Conservation (phyloP, 2,329 filamentous ascomycete species). For the Colletotrichum chrysophilum region DNA sequence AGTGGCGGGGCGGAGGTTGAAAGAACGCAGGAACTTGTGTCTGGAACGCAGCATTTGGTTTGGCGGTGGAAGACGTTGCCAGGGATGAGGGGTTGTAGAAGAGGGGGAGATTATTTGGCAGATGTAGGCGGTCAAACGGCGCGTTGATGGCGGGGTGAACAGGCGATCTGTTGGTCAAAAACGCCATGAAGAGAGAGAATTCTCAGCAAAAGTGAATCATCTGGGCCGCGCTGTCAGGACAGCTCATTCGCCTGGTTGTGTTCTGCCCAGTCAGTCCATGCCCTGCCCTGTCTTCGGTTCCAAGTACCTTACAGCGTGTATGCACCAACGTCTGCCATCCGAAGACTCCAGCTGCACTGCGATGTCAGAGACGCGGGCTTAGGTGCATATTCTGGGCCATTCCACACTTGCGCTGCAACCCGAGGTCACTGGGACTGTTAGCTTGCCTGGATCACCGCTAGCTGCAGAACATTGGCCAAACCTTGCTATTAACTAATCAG, state of each 20-base stretch:
- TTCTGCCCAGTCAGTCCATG: neutral
- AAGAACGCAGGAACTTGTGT: neutral
- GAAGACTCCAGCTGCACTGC: neutral
- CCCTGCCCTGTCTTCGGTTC: neutral
- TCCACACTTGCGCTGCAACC: neutral
- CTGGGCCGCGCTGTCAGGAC: neutral
- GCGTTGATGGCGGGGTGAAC: neutral
- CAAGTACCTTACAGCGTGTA: slow-evolving; percentile 18
- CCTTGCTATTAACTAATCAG: neutral
- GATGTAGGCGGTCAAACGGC: neutral
- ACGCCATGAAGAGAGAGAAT: neutral
- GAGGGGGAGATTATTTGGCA: neutral
- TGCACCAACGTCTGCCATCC: slow-evolving; percentile 9
- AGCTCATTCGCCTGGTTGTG: neutral
- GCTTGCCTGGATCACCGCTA: slow-evolving; percentile 8
- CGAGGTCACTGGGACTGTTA: slow-evolving; percentile 2
- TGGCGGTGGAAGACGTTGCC: neutral
- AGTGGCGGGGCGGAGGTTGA: neutral
- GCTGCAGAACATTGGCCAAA: neutral
- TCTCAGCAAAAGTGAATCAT: neutral
- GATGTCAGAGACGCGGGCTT: neutral
- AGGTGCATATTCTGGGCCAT: neutral
- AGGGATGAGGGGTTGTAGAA: neutral
- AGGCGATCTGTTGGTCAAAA: neutral
- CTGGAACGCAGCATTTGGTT: neutral